These are phyloP conservation scores for Phlyctochytrium bullatum DNA, from an alignment of 192 early-diverging fungal genomes.

Conservation along the genomic window DNA sequence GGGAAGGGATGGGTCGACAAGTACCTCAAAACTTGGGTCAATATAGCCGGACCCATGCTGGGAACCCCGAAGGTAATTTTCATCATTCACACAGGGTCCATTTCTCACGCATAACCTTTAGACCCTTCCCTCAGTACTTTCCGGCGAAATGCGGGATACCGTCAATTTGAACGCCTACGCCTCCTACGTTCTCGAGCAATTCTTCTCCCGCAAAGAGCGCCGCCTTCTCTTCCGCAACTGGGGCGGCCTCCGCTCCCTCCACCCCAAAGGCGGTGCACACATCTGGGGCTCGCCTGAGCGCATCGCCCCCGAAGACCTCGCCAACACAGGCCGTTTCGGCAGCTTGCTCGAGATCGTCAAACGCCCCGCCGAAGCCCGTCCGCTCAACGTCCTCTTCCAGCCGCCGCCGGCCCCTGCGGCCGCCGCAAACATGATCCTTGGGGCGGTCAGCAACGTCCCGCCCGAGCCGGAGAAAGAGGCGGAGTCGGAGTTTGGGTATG, in stretches of 20 bases:
- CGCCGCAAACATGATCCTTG: neutral
- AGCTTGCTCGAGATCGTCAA: constrained; percentile 11
- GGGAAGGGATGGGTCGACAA: constrained; percentile 72
- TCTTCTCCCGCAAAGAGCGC: constrained; percentile 75
- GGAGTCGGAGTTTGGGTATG: neutral
- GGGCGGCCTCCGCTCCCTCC: constrained; percentile 72
- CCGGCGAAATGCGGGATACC: constrained; percentile 78
- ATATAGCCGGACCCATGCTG: constrained; percentile 82
- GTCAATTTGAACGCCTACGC: constrained; percentile 74
- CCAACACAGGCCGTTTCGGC: neutral
- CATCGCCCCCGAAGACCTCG: constrained; percentile 71
- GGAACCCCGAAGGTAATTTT: constrained; percentile 72
- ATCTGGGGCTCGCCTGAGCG: constrained; percentile 68
- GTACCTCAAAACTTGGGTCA: constrained; percentile 76
- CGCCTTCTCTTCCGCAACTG: constrained; percentile 77
- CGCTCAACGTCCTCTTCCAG: neutral
- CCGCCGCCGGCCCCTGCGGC: neutral
- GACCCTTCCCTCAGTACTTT: constrained; percentile 21
- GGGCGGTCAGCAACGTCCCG: neutral
- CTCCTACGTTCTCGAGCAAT: constrained; percentile 77
- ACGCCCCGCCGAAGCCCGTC: neutral
- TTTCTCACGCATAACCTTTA: constrained; percentile 1
- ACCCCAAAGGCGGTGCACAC: constrained; percentile 79
- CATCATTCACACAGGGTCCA: neutral
- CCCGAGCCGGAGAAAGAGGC: neutral